Evolutionary conservation across 148 eudicot species (phyloP), one percentile per base, ranked within the genome.

Genomic region (Diospyros lotus): DNA sequence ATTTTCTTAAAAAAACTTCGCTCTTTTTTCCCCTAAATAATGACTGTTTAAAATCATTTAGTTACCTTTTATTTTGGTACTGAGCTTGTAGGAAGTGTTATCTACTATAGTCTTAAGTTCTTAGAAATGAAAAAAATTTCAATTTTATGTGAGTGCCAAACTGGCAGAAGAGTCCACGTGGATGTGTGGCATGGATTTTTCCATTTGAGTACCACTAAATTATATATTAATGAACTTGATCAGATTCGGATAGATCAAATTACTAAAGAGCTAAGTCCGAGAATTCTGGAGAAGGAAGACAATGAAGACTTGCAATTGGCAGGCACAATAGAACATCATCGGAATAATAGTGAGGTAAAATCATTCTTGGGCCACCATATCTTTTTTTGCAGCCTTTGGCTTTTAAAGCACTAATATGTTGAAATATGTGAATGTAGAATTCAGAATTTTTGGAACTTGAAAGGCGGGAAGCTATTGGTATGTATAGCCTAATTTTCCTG

Each of bases 211-310:
- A 81, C 69, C 83, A 81, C 80, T 88, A 81, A 74, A 85, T 89
- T 87, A 77, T 87, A 72, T 87, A 93, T 84, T 88, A 88, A 84
- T 80, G 84, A 84, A 85, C 89, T 91, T 91, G 87, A 84, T 85
- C 98, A 94, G 97, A 88, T 89, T 86, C 85, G 97, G 86, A 85
- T 94, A 73, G 90, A 89, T 76, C 98, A 94, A 90, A 90, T 94
- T 65, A 80, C 92, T 0, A 83, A 90, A 62, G 89, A 84, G 73
- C 81, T 91, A 72, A 87, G 80, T 69, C 72, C 82, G 6, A 92
- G 89, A 83, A 69, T 81, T 58, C 38, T 81, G 82, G 84, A 78
- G 65, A 73, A 18, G 18, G 77, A 77, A 56, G 90, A 84, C 40
- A 63, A 73, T 77, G 80, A 85, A 79, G 83, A 78, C 38, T 70